A percentile compares a stretch with the other conserved stretches of the same genome.
Conservation (phyloP, 208 protist genomes). For the Leishmania amazonensis region DNA sequence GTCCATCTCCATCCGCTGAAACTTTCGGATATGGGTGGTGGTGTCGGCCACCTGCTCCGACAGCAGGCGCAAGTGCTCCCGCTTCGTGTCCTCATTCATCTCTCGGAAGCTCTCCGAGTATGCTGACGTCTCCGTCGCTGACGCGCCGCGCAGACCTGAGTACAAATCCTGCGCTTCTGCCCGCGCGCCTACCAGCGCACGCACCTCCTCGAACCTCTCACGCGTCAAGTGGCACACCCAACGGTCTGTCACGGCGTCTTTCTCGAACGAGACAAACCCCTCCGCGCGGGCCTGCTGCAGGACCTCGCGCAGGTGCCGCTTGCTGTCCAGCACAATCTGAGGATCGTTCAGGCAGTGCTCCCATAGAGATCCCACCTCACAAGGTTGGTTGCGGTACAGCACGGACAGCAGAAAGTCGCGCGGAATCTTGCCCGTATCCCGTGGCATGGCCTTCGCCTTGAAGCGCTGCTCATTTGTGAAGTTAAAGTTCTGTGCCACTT, state of each 20-base stretch:
- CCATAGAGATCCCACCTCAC: conserved; percentile 85
- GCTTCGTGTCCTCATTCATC: conserved; percentile 72
- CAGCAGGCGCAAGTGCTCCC: conserved; percentile 64
- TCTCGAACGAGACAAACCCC: conserved; percentile 88
- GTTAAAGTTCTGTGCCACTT: conserved; percentile 77
- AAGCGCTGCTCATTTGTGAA: conserved; percentile 84
- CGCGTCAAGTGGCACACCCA: conserved; percentile 84
- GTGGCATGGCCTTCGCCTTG: conserved; percentile 72
- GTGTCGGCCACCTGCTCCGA: conserved; percentile 70
- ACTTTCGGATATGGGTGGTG: conserved; percentile 68
- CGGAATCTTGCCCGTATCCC: conserved; percentile 84
- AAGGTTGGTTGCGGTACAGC: conserved; percentile 90
- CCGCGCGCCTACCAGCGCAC: conserved; percentile 54
- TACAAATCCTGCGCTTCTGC: conserved; percentile 44
- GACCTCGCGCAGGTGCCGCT: conserved; percentile 88
- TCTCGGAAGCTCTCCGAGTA: conserved; percentile 63
- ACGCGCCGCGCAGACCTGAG: conserved; percentile 54
- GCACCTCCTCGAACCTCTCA: conserved; percentile 89
- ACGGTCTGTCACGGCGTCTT: conserved; percentile 57
- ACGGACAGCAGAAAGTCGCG: conserved; percentile 89
- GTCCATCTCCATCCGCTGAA: conserved; percentile 87
- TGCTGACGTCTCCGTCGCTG: conserved; percentile 64
- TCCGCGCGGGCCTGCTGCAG: conserved; percentile 86
- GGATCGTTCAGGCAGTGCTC: conserved; percentile 78
- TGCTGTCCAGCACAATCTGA: conserved; percentile 89